These are phyloP conservation scores for Vinca minor DNA, from an alignment of 257 asterid genomes.

Conservation along the genomic window DNA sequence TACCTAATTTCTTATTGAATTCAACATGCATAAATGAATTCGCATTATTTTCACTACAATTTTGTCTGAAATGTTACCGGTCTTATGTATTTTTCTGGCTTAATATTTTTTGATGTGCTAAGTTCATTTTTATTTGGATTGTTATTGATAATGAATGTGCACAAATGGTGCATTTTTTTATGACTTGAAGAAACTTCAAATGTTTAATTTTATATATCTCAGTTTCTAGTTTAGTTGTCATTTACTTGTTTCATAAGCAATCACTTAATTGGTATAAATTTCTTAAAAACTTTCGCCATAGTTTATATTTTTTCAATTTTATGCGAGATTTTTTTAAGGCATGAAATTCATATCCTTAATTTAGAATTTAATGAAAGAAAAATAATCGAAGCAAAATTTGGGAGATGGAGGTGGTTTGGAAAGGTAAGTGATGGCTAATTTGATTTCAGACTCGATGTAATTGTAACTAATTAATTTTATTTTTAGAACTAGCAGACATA, in stretches of 20 bases:
- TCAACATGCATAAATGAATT: constrained; percentile 5
- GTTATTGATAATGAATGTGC: not conserved
- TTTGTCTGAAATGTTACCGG: not conserved
- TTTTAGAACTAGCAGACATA: not conserved
- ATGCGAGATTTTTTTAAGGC: not conserved
- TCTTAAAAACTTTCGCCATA: too few species aligned
- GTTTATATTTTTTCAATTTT: not conserved
- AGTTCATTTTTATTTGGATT: not conserved
- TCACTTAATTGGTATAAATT: constrained; percentile 2
- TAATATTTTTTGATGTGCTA: not conserved
- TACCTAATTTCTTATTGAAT: not conserved
- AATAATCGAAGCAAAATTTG: not conserved
- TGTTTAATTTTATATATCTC: not conserved
- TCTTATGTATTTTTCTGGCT: not conserved
- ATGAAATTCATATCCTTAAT: not conserved
- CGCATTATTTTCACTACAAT: constrained; percentile 4
- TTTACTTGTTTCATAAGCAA: constrained; percentile 28
- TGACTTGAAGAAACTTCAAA: not conserved
- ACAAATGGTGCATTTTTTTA: not conserved
- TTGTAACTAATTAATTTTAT: not conserved
- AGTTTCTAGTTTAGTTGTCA: not conserved
- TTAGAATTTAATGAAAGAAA: too few species aligned
- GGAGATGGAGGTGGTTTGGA: not conserved
- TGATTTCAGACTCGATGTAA: not conserved
- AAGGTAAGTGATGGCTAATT: not conserved